Percentiles rank a stretch among this genome's conserved stretches.
phyloP scores from a whole-genome alignment of 23 red algal species.

The Agarophyton chilense region DNA sequence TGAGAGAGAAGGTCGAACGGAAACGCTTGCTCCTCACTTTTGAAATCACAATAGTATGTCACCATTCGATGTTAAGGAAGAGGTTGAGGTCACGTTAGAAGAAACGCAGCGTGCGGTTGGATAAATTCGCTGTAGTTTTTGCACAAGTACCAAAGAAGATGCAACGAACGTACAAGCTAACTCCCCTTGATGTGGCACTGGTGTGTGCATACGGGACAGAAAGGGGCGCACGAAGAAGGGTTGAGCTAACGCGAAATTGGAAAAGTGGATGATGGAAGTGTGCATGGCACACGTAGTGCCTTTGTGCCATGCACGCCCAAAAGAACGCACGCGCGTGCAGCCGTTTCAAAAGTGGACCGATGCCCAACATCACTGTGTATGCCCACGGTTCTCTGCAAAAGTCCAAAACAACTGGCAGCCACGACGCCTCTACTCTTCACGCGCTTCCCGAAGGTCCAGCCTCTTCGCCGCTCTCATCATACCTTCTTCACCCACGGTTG shows the following conservation, averaged over 20 bases:
- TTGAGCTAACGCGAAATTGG: background rate
- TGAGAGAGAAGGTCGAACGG: too few species aligned
- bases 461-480: background rate
- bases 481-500: background rate
- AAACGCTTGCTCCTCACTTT: too few species aligned
- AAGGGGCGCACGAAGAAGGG: background rate
- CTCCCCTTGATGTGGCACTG: too few species aligned
- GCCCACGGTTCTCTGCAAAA: background rate
- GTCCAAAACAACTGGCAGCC: constrained; percentile 3
- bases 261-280: background rate
- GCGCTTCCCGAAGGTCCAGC: background rate
- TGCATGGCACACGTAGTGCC: background rate
- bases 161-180: too few species aligned
- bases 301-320: background rate
- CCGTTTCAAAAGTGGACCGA: constrained; percentile 17
- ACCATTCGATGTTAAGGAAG: too few species aligned
- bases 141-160: background rate
- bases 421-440: background rate
- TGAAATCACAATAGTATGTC: too few species aligned
- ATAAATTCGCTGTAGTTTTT: background rate
- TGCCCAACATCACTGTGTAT: background rate
- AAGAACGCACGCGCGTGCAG: constrained; percentile 1
- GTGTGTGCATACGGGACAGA: background rate
- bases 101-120: background rate
- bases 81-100: background rate